Evolutionary conservation across 768 basidiomycete species (phyloP), one percentile per base, ranked within the genome.

Genomic region (Tephrocybe sp.): DNA sequence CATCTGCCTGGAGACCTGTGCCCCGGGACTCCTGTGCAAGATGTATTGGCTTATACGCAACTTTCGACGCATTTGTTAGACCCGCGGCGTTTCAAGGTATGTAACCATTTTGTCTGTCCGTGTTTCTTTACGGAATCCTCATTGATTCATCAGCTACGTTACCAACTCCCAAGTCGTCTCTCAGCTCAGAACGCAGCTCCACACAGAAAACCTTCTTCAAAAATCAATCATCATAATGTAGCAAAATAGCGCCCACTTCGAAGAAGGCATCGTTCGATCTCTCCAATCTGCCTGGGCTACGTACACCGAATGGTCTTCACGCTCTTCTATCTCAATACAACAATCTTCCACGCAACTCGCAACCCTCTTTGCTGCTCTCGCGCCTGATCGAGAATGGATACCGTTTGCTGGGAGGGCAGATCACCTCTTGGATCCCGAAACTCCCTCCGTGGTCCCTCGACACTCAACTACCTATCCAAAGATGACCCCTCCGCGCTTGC

Each of bases 141-240:
- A n/a, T n/a, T n/a, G n/a, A n/a, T n/a, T n/a, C n/a, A n/a, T n/a
- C 16, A 34, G 33, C 7, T 40, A 42, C 23, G 25, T 42, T 6
- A 9, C 41, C 25, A 42, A 42, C 23, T 2, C 24, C n/a, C 47
- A 48, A 9, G 37, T 29, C 48, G 93, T 95, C 30, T 66, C 75
- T 44, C 93, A 97, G 64, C 82, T 97, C 13, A 80, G 84, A 55
- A 91, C 89, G 58, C 94, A 97, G 70, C 91, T 97, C 38, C 84
- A 93, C 69, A 95, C 97, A 70, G 97, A 99, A 70, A 99, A 99
- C 64, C 84, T 94, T 0, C 83, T 99, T 12, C 95, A 99, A 70
- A 99, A 98, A 66, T 91, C 88, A 2, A 90, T 97, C 61, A 85
- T 99, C 62, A 94, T 99, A 66, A 97, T 95, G 83, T 97, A 99